Evolutionary conservation across 2,329 filamentous ascomycete species (phyloP).

Genomic region (Sporothrix variecibatus): DNA sequence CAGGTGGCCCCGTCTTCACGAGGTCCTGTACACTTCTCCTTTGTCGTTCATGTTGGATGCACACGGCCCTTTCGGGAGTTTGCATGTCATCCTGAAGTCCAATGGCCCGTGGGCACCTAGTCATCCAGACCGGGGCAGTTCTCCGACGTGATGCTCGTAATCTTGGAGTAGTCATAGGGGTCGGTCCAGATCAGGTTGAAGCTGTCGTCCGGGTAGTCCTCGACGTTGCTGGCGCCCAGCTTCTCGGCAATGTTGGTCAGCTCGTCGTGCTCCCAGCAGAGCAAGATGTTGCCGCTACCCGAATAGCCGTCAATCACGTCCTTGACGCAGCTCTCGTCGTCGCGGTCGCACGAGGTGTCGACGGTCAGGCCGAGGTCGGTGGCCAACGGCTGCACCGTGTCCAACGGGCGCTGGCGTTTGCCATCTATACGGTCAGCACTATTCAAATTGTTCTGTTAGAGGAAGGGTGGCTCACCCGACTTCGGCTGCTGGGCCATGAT

Average conservation of each 20-base stretch:
- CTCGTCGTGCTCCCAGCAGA: constrained; percentile 52
- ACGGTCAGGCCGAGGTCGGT: constrained; percentile 56
- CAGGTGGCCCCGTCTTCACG: neutral
- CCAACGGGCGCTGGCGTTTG: constrained; percentile 53
- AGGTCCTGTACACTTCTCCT: neutral
- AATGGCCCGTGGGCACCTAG: constrained; percentile 8
- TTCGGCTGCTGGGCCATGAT: constrained; percentile 61
- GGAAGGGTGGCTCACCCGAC: constrained; percentile 39
- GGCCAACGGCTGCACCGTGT: constrained; percentile 60
- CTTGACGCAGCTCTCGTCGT: constrained; percentile 57
- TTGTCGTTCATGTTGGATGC: neutral
- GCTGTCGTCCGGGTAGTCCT: constrained; percentile 51
- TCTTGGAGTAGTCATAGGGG: constrained; percentile 50
- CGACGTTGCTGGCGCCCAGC: constrained; percentile 53
- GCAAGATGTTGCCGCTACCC: constrained; percentile 58
- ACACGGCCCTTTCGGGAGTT: neutral
- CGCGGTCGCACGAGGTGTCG: constrained; percentile 57
- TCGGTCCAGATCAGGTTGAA: constrained; percentile 62
- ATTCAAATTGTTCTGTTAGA: neutral
- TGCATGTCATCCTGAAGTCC: neutral
- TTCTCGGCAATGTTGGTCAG: constrained; percentile 54
- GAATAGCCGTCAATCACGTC: constrained; percentile 50
- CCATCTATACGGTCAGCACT: constrained; percentile 44
- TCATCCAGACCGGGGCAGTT: constrained; percentile 56
- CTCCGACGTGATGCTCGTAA: constrained; percentile 52